These are phyloP conservation scores for Wickerhamiella cacticola DNA, from an alignment of 805 yeast species.

Conservation along the genomic window DNA sequence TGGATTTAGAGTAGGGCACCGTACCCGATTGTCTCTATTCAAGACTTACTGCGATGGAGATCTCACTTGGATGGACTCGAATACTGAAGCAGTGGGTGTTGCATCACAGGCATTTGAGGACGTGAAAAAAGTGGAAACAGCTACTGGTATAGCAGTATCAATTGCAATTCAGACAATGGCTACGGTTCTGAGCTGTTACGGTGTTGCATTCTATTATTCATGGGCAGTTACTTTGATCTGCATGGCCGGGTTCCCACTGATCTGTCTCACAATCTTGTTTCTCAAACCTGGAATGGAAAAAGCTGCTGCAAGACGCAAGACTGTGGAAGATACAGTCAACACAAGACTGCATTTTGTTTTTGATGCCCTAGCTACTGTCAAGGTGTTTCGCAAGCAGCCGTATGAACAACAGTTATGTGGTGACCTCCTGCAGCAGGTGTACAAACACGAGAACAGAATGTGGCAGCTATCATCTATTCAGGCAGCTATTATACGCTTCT, in stretches of 20 bases:
- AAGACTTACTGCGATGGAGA: conserved; percentile 36
- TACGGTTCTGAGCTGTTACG: conserved; percentile 44
- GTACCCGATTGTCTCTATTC: conserved; percentile 41
- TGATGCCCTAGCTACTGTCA: conserved; percentile 45
- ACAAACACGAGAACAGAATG: conserved; percentile 35
- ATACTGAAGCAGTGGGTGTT: conserved; percentile 47
- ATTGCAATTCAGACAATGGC: conserved; percentile 63
- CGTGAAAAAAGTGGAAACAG: conserved; percentile 21
- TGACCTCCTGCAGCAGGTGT: conserved; percentile 27
- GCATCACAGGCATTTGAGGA: conserved; percentile 44
- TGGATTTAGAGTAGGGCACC: conserved; percentile 58
- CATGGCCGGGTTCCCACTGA: conserved; percentile 64
- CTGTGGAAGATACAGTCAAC: conserved; percentile 42
- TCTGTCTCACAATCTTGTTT: conserved; percentile 33
- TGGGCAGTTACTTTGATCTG: conserved; percentile 78
- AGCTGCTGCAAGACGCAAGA: conserved; percentile 47
- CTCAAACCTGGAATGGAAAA: conserved; percentile 43
- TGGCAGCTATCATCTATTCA: conserved; percentile 41
- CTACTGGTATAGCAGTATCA: conserved; percentile 43
- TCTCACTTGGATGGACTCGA: conserved; percentile 52
- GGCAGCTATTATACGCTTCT: conserved; percentile 41
- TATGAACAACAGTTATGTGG: conserved; percentile 40
- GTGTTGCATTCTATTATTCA: conserved; percentile 54
- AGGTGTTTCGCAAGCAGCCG: conserved; percentile 45
- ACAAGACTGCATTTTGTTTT: conserved; percentile 61